Conservation (phyloP, 495 filamentous ascomycete species). For the Astrocystis sublimbata region DNA sequence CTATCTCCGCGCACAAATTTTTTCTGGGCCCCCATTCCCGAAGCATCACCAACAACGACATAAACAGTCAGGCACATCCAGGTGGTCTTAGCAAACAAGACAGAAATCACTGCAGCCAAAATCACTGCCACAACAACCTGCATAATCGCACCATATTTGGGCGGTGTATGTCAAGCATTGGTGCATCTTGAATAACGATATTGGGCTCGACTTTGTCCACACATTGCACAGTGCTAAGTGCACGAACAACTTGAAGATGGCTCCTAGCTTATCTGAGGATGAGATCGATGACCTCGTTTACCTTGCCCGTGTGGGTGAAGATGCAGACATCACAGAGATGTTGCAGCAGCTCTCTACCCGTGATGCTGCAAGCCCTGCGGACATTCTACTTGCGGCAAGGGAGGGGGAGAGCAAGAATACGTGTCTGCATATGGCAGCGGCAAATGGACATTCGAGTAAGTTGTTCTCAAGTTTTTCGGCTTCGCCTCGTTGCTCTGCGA, state of each 20-base stretch:
- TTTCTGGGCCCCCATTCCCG: conserved; percentile 14
- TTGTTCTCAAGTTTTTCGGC: neutral
- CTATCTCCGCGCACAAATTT: conserved; percentile 19
- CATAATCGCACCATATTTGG: neutral
- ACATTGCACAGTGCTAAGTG: neutral
- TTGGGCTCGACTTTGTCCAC: neutral
- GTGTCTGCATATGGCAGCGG: conserved; percentile 83
- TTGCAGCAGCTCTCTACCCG: conserved; percentile 59
- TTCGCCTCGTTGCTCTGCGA: neutral
- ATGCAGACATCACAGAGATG: conserved; percentile 63
- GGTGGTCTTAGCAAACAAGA: neutral
- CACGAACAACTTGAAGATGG: conserved; percentile 36
- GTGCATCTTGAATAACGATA: neutral
- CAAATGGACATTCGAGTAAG: conserved; percentile 81
- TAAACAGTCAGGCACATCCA: neutral
- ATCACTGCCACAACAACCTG: neutral
- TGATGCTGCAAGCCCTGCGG: conserved; percentile 50
- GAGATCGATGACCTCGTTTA: conserved; percentile 88
- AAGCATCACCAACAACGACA: neutral
- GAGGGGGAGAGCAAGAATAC: conserved; percentile 69
- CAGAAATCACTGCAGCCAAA: neutral
- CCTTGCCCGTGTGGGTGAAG: conserved; percentile 72
- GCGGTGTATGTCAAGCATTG: neutral
- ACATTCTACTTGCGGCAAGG: conserved; percentile 63
- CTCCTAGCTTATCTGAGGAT: conserved; percentile 63